Base-by-base conservation (phyloP, 1,139 yeast genomes). In the Protomyces lactucae-debilis region DNA sequence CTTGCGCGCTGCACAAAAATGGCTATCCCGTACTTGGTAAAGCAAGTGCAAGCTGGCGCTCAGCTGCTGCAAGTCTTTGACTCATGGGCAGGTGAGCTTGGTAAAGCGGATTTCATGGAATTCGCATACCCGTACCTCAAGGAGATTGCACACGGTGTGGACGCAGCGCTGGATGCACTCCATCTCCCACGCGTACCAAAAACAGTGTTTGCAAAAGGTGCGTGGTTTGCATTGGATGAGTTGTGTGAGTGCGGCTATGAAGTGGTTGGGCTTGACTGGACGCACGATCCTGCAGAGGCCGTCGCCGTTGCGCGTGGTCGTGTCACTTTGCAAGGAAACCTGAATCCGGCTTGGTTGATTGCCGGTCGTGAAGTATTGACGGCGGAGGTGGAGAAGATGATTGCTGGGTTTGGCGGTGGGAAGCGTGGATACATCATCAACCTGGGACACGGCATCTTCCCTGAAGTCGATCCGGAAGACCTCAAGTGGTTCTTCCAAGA, bases 11-110 rank as follows among this genome's bases (percentile, higher is more conserved):
- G 87, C 69, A 87, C 97, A 23, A 95, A 90, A 69, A 91, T 90
- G 52, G 95, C 97, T 67, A 79, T 92, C 52, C 98, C 93, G 73
- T 95, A 92, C 72, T 81, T 93, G 73, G 96, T 96, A 3, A 89
- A 87, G 71, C 99, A 93, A 76, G 97, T 93, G 60, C 85, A 86
- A 70, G 99, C 99, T 1, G 99, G 99, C 69, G 98, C 98, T 36
- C 99, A 93, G 68, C 91, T 93, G 86, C 80, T 93, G 68, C 99
- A 93, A 76, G 90, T 93, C 39, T 93, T 93, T 73, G 99, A 93
- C 73, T 88, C 97, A 28, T 92, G 97, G 97, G 99, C 97, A 60
- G 96, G 98, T 65, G 98, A 93, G 76, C 81, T 93, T 68, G 95
- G 96, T 0, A 96, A 97, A 16, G 79, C 79, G 64, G 99, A 93